Percentiles rank a stretch among this genome's conserved stretches.
Conservation (phyloP, 805 yeast species). For the Lachancea meyersii region DNA sequence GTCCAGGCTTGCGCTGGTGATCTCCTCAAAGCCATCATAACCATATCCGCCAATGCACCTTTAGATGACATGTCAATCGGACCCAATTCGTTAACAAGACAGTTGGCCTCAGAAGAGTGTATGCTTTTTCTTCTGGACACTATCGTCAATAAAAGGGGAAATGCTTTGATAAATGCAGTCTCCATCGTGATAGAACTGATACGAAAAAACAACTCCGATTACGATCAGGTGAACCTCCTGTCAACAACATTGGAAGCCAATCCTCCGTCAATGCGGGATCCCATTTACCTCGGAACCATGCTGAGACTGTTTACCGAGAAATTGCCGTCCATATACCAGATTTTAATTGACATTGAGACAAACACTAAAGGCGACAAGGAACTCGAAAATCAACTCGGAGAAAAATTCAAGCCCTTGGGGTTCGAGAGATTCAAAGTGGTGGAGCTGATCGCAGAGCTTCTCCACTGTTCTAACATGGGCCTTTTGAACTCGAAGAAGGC, state of each 20-base stretch:
- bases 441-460: constrained; percentile 86
- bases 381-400: constrained; percentile 59
- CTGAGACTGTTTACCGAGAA: constrained; percentile 64
- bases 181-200: constrained; percentile 90
- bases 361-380: constrained; percentile 23
- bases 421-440: constrained; percentile 86
- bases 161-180: constrained; percentile 83
- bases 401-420: constrained; percentile 64
- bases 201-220: constrained; percentile 92
- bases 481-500: constrained; percentile 73
- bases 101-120: constrained; percentile 66
- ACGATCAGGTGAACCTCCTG: constrained; percentile 76
- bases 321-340: constrained; percentile 32
- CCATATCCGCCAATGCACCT: constrained; percentile 90
- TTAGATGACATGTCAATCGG: constrained; percentile 78
- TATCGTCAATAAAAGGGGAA: constrained; percentile 62
- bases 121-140: constrained; percentile 59
- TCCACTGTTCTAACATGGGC: constrained; percentile 97
- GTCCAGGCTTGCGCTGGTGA: constrained; percentile 91
- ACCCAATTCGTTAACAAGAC: constrained; percentile 84
- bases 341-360: constrained; percentile 22
- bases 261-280: constrained; percentile 87
- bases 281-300: constrained; percentile 81
- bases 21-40: constrained; percentile 84
- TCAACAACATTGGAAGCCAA: constrained; percentile 69